Evolutionary conservation across 106 monocot species (phyloP), one percentile per base, ranked within the genome.

Genomic region (Xerophyta viscosa): DNA sequence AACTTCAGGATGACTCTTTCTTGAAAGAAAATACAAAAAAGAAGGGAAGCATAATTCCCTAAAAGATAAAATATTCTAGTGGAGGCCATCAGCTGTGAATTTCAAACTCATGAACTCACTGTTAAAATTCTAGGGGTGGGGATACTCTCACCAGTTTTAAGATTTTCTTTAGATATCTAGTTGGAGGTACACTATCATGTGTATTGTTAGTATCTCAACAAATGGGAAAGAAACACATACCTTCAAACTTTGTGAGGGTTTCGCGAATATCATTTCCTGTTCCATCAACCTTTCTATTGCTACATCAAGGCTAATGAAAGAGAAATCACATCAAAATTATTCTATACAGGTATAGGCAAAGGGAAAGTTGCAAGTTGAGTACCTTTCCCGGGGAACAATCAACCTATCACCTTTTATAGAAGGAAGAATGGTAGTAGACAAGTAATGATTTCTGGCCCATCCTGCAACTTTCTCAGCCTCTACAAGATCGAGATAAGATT

Each of bases 371-470:
- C 54, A 18, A 36, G 33, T n/a, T n/a, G n/a, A 36, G 5, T 75
- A 98, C 98, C 98, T 98, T 75, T 86, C 74, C 43, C 63, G 70
- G 8, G 98, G 98, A 53, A 98, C 54, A 30, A 66, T 48, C 52
- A 98, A 48, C 48, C 71, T 73, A 54, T 77, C 73, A 60, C 74
- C 64, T 56, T 82, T 86, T 45, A 86, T 48, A 27, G 54, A 74
- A 14, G 98, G 90, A 82, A 66, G 53, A 69, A 2, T 43, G 41
- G 54, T 37, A 14, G 74, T 66, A 18, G 86, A 89, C 42, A 98
- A 56, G 61, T 83, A 78, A 17, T 90, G 78, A 75, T 77, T 98
- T 77, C 79, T 89, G 57, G 98, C 98, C 86, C 86, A 98, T 36
- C 90, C 98, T 30, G 82, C 75, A 50, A 98, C 77, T 65, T 65